Evolutionary conservation across 805 yeast genomes (phyloP), one percentile per base, ranked within the genome.

Genomic region (Ogataea nitratoaversa): DNA sequence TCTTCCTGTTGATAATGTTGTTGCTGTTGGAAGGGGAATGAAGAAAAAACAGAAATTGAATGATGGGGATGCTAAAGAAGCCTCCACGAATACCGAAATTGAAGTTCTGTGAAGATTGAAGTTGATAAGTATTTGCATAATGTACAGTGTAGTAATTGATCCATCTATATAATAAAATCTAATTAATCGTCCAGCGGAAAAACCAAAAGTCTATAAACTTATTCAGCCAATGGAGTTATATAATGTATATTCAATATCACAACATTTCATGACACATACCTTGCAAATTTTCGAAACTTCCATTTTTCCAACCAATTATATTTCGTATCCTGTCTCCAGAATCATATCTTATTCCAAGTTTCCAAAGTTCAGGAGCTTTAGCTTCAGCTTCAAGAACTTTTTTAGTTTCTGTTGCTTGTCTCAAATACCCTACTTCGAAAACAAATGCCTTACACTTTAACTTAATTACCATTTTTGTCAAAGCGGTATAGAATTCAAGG

Each of bases 371-470:
- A 5, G n/a, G n/a, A n/a, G n/a, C n/a, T n/a, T n/a, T n/a, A n/a
- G n/a, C n/a, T n/a, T n/a, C n/a, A n/a, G n/a, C 19, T 17, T 25
- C 13, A 11, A 25, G n/a, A 13, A 5, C 38, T 31, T 7, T 32
- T 8, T 27, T 38, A 2, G 62, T 52, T 14, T 27, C 30, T 12
- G 8, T 27, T 1, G 73, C 81, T 56, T 90, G 98, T 4, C 58
- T 53, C 23, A 48, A 42, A 41, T 76, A 71, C 0, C 96, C 96
- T 5, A 90, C 59, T 57, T 90, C 98, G 57, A 86, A 84, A 0
- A 88, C 76, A 50, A 88, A 82, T 0, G 73, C 84, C 5, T 63
- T 42, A 3, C 85, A 76, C 0, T 63, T 45, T 3, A 68, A 48
- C 1, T 64, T 66, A 0, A 56, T 16, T 1, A 76, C 62, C 43